phyloP scores from a whole-genome alignment of 1,139 yeast genomes.

The Nakaseomyces glabratus region DNA sequence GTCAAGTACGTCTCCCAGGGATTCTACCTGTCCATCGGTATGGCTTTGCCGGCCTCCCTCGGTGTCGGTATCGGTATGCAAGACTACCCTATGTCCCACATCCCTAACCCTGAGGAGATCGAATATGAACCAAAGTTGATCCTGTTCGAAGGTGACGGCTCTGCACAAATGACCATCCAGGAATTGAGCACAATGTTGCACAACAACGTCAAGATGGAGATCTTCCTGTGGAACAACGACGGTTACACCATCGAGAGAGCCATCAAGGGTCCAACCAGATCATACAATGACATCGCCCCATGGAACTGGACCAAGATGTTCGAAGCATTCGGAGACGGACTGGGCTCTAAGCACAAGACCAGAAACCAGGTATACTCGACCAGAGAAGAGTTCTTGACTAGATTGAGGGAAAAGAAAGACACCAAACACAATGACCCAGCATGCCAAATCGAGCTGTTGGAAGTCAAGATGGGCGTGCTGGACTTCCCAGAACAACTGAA shows the following conservation, averaged over 20 bases:
- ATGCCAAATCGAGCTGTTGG: constrained; percentile 49
- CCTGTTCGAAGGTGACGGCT: constrained; percentile 80
- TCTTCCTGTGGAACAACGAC: constrained; percentile 65
- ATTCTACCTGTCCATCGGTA: constrained; percentile 78
- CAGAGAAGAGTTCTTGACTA: constrained; percentile 13
- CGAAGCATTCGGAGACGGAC: constrained; percentile 55
- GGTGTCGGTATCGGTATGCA: constrained; percentile 66
- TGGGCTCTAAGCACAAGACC: constrained; percentile 13
- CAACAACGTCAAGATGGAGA: constrained; percentile 49
- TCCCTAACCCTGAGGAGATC: constrained; percentile 21
- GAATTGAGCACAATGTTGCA: constrained; percentile 66
- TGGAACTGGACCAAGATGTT: constrained; percentile 74
- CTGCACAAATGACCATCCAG: constrained; percentile 84
- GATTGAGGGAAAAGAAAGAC: constrained; percentile 16
- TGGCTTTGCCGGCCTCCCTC: constrained; percentile 73
- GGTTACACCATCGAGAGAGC: constrained; percentile 86
- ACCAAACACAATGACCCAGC: constrained; percentile 14
- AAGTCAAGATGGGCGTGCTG: constrained; percentile 55
- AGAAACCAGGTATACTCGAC: constrained; percentile 13
- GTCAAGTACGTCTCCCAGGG: constrained; percentile 51
- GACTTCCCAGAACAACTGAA: constrained; percentile 48
- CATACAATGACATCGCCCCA: constrained; percentile 72
- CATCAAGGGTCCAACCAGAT: constrained; percentile 65
- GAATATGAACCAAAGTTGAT: constrained; percentile 45
- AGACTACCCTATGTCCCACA: constrained; percentile 35